Evolutionary conservation across 148 eudicot genomes (phyloP).

Genomic region (Dianthus caryophyllus): DNA sequence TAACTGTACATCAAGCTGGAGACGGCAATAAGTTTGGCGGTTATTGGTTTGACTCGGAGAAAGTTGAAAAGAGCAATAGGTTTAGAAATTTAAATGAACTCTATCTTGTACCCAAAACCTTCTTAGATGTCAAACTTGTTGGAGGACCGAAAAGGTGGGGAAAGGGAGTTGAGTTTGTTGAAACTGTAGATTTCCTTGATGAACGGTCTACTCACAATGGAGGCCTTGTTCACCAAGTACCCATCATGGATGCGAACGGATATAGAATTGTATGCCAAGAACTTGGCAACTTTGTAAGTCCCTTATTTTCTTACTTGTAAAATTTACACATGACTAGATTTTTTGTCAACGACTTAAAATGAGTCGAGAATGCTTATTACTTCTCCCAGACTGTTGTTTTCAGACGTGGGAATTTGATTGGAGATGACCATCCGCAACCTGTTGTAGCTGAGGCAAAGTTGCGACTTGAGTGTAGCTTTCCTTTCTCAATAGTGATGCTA

Average conservation of each 20-base stretch:
- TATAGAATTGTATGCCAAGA: slow-evolving; percentile 58
- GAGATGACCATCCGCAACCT: slow-evolving; percentile 69
- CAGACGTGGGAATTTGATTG: slow-evolving; percentile 83
- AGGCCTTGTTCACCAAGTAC: slow-evolving; percentile 36
- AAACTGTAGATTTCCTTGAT: slow-evolving; percentile 43
- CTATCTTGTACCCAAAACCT: slow-evolving; percentile 67
- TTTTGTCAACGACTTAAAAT: background rate
- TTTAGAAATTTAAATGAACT: slow-evolving; percentile 43
- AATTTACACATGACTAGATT: background rate
- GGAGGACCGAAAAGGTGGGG: slow-evolving; percentile 90
- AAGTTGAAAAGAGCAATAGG: slow-evolving; percentile 31
- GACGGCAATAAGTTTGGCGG: slow-evolving; percentile 94
- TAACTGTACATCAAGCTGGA: slow-evolving; percentile 56
- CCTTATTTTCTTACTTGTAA: background rate
- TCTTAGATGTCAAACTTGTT: slow-evolving; percentile 54
- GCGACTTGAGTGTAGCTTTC: slow-evolving; percentile 57
- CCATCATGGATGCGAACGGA: slow-evolving; percentile 26
- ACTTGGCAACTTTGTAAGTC: slow-evolving; percentile 59
- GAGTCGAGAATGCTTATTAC: slow-evolving; percentile 9
- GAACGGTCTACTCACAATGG: slow-evolving; percentile 37
- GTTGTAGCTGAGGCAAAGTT: slow-evolving; percentile 58
- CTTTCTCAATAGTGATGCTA: slow-evolving; percentile 56
- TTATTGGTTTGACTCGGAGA: slow-evolving; percentile 61
- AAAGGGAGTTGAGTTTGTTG: slow-evolving; percentile 56
- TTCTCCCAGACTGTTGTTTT: slow-evolving; percentile 49